Conservation (phyloP, 1,284 basidiomycete species). For the Trametes sp. region DNA sequence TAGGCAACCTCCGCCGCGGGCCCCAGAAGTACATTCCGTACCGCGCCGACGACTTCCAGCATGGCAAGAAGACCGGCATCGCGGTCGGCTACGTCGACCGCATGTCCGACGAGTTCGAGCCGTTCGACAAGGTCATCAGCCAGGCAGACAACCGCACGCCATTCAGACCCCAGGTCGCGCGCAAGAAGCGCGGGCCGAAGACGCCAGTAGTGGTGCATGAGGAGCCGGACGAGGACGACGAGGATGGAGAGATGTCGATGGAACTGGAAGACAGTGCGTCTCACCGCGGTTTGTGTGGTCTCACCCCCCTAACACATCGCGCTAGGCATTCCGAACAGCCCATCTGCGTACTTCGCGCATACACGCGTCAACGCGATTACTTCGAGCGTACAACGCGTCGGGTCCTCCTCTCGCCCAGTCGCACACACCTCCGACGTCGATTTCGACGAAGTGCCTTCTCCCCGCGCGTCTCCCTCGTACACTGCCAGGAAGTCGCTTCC, state of each 20-base stretch:
- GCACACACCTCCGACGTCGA: constrained; percentile 62
- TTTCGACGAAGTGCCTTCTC: constrained; percentile 73
- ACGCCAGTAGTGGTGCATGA: constrained; percentile 36
- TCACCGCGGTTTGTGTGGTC: constrained; percentile 18
- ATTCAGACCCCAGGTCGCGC: constrained; percentile 53
- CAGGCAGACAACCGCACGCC: constrained; percentile 73
- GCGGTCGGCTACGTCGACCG: constrained; percentile 70
- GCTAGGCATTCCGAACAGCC: constrained; percentile 48
- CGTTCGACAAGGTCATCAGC: constrained; percentile 76
- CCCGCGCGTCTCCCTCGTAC: constrained; percentile 41
- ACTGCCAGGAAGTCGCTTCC: constrained; percentile 47
- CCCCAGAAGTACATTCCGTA: constrained; percentile 73
- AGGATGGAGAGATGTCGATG: constrained; percentile 77
- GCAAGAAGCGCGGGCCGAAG: constrained; percentile 48
- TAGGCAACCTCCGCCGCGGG: constrained; percentile 39
- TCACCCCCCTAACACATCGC: constrained; percentile 20
- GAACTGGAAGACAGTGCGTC: constrained; percentile 67
- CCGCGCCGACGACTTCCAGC: constrained; percentile 73
- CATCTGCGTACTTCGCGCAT: constrained; percentile 63
- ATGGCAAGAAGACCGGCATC: constrained; percentile 80
- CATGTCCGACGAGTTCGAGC: constrained; percentile 87
- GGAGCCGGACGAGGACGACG: constrained; percentile 51
- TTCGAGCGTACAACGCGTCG: constrained; percentile 52
- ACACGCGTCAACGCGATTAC: constrained; percentile 55
- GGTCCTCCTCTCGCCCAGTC: constrained; percentile 60